Evolutionary conservation across 768 basidiomycete genomes (phyloP).

Genomic region (Dentipellis fragilis): DNA sequence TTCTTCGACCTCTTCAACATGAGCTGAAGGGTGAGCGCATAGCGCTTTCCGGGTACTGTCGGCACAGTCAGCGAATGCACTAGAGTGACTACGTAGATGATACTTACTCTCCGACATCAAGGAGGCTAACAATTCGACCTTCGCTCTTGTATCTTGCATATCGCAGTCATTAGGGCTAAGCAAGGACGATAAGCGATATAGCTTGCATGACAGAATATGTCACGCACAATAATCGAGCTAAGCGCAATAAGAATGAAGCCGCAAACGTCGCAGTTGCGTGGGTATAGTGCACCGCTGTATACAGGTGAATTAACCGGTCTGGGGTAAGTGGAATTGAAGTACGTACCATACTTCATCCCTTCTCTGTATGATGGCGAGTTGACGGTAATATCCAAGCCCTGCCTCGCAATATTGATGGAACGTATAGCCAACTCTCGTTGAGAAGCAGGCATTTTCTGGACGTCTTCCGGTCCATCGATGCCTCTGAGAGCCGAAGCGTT

Average conservation of each 20-base stretch:
- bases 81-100: not conserved
- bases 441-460: slow-evolving; percentile 67
- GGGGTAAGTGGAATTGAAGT: not conserved
- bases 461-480: slow-evolving; percentile 80
- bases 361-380: slow-evolving; percentile 78
- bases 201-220: not conserved
- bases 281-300: slow-evolving; percentile 74
- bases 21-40: slow-evolving; percentile 80
- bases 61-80: slow-evolving; percentile 1
- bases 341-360: slow-evolving; percentile 81
- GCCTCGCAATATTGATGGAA: slow-evolving; percentile 75
- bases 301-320: not conserved
- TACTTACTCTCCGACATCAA: slow-evolving; percentile 71
- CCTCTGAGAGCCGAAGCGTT: slow-evolving; percentile 76
- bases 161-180: slow-evolving; percentile 80
- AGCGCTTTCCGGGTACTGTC: slow-evolving; percentile 85
- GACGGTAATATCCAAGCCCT: slow-evolving; percentile 78
- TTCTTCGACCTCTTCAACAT: slow-evolving; percentile 77
- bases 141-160: slow-evolving; percentile 56
- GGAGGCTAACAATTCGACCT: slow-evolving; percentile 69
- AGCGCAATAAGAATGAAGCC: slow-evolving; percentile 79
- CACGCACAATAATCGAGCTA: slow-evolving; percentile 79
- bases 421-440: slow-evolving; percentile 75
- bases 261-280: slow-evolving; percentile 93
- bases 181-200: slow-evolving; percentile 1